These are phyloP conservation scores for Aphanomyces stellatus DNA, from an alignment of 352 stramenopile genomes.

Conservation along the genomic window DNA sequence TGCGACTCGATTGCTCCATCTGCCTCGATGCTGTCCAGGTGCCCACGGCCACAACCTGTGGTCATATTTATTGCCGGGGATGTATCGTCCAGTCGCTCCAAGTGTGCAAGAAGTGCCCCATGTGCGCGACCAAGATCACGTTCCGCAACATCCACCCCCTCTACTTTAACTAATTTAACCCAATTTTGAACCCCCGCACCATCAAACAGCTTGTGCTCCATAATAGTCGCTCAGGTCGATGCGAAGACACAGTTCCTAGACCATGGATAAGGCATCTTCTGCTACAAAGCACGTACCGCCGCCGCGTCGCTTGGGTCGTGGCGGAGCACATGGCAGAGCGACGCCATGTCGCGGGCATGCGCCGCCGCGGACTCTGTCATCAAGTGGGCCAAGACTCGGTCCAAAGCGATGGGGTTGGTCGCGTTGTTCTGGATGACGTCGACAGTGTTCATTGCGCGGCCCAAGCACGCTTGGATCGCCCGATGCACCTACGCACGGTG, in stretches of 20 bases:
- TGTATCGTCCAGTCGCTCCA: constrained; percentile 88
- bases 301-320: not conserved
- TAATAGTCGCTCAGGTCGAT: not conserved
- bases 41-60: constrained; percentile 74
- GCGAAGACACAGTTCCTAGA: not conserved
- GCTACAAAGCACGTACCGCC: not conserved
- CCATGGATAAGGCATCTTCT: not conserved
- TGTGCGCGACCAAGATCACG: constrained; percentile 42
- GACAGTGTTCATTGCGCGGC: not conserved
- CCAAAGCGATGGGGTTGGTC: not conserved
- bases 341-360: not conserved
- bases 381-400: not conserved
- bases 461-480: not conserved
- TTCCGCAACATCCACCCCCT: not conserved
- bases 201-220: not conserved
- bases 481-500: not conserved
- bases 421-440: constrained; percentile 1
- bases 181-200: not conserved
- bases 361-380: not conserved
- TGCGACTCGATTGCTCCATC: constrained; percentile 50
- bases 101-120: constrained; percentile 79
- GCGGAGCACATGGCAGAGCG: not conserved
- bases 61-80: constrained; percentile 88
- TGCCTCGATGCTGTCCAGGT: constrained; percentile 70
- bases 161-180: constrained; percentile 9